A percentile compares a stretch with the other conserved stretches of the same genome.
Evolutionary conservation across 2,329 filamentous ascomycete genomes (phyloP).

Genomic region (Juglanconis juglandina): DNA sequence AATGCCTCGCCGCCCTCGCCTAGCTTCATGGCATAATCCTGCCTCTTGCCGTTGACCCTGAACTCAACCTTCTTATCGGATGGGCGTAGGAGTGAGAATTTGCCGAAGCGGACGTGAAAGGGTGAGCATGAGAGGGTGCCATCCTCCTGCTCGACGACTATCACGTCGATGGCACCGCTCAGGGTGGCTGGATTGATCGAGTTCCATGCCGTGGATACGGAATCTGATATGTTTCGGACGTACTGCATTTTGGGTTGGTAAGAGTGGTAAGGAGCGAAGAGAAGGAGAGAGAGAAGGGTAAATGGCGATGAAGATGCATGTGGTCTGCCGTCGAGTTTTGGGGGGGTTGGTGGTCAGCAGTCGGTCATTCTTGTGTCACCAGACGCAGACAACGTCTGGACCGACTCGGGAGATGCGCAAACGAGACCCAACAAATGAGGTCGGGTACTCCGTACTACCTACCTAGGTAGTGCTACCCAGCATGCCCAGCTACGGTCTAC

Average conservation of each 20-base stretch:
- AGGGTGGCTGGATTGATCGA: slow-evolving; percentile 97
- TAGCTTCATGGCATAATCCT: slow-evolving; percentile 96
- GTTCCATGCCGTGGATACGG: slow-evolving; percentile 98
- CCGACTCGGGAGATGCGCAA: too few species aligned
- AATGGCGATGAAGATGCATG: neutral
- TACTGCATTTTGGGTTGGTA: slow-evolving; percentile 72
- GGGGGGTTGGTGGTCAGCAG: neutral
- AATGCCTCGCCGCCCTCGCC: slow-evolving; percentile 97
- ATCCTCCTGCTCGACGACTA: slow-evolving; percentile 95
- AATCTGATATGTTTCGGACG: slow-evolving; percentile 91
- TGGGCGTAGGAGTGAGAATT: slow-evolving; percentile 91
- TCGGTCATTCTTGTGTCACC: too few species aligned
- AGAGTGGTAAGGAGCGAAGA: neutral
- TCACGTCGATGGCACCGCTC: slow-evolving; percentile 97
- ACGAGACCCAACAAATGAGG: too few species aligned
- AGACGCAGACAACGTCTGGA: too few species aligned
- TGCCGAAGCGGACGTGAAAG: slow-evolving; percentile 98
- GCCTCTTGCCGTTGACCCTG: slow-evolving; percentile 85
- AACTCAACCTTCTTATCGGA: slow-evolving; percentile 99
- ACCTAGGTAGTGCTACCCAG: too few species aligned
- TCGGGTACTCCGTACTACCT: too few species aligned
- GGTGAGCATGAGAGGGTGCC: slow-evolving; percentile 86
- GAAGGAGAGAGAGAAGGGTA: neutral
- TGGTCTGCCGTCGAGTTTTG: neutral
- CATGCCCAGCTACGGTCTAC: too few species aligned